Conservation (phyloP, 202 grass and related monocot genomes). For the Thinopyrum obtusiflorum region DNA sequence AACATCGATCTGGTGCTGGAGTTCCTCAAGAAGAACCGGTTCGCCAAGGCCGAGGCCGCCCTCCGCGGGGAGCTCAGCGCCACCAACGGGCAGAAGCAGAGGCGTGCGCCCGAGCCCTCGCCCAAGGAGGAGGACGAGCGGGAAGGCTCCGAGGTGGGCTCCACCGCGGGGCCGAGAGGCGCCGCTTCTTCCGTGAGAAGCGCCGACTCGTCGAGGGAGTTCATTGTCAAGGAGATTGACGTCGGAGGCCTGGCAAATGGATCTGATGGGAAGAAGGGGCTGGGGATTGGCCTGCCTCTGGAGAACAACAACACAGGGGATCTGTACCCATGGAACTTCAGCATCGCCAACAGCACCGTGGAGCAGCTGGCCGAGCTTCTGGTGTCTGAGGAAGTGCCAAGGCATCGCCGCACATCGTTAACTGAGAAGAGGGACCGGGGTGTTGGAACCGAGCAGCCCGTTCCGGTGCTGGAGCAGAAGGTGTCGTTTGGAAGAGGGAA, state of each 20-base stretch:
- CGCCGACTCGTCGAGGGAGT: conserved; percentile 69
- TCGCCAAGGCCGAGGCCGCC: conserved; percentile 82
- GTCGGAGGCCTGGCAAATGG: conserved; percentile 53
- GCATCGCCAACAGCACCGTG: conserved; percentile 54
- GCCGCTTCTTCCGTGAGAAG: conserved; percentile 37
- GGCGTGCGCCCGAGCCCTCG: background rate
- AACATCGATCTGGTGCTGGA: conserved; percentile 91
- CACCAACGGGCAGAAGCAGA: conserved; percentile 25
- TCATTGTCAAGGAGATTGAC: conserved; percentile 95
- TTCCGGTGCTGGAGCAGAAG: conserved; percentile 35
- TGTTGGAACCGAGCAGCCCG: conserved; percentile 46
- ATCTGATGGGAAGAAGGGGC: conserved; percentile 45
- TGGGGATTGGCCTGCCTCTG: conserved; percentile 23
- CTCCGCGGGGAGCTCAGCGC: conserved; percentile 75
- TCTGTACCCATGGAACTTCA: conserved; percentile 89
- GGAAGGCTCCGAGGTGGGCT: conserved; percentile 32
- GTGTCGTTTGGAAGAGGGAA: conserved; percentile 57
- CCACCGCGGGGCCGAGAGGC: conserved; percentile 30
- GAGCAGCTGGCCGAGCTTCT: conserved; percentile 67
- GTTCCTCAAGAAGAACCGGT: conserved; percentile 82
- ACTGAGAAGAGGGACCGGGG: conserved; percentile 58
- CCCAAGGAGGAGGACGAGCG: conserved; percentile 35
- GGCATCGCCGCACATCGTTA: conserved; percentile 28
- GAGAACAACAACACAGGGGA: conserved; percentile 56
- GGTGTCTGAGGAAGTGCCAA: conserved; percentile 67